These are phyloP conservation scores for Penicillium sp. DNA, from an alignment of 2,329 filamentous ascomycete species.

Conservation along the genomic window DNA sequence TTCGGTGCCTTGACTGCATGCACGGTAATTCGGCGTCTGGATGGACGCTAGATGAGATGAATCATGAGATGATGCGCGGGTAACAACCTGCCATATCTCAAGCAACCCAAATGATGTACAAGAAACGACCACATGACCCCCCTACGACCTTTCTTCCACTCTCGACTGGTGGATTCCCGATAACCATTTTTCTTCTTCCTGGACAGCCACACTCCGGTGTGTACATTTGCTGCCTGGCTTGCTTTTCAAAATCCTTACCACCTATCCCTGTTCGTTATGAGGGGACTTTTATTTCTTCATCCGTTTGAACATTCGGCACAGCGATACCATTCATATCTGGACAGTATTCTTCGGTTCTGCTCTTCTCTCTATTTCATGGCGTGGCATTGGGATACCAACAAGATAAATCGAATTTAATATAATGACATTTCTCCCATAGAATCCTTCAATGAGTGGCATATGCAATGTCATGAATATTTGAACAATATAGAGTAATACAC, in stretches of 20 bases:
- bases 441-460: background rate
- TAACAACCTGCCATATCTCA: background rate
- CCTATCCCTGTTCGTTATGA: background rate
- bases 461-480: conserved; percentile 3
- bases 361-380: conserved; percentile 5
- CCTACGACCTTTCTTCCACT: background rate
- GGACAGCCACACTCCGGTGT: conserved; percentile 2
- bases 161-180: background rate
- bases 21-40: conserved; percentile 21
- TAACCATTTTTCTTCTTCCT: background rate
- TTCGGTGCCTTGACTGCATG: conserved; percentile 45
- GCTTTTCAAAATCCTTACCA: background rate
- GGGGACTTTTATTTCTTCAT: background rate
- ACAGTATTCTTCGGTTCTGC: background rate
- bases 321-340: conserved; percentile 4
- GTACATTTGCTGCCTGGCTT: background rate
- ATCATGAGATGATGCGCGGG: conserved; percentile 18
- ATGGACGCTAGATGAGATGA: conserved; percentile 25
- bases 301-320: background rate
- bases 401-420: conserved; percentile 1
- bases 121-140: conserved; percentile 11
- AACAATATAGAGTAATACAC: conserved; percentile 2
- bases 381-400: conserved; percentile 18
- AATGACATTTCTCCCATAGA: conserved; percentile 5
- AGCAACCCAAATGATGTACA: conserved; percentile 1